phyloP scores from a whole-genome alignment of 1,284 basidiomycete species.

The Hymenochaete sp. region DNA sequence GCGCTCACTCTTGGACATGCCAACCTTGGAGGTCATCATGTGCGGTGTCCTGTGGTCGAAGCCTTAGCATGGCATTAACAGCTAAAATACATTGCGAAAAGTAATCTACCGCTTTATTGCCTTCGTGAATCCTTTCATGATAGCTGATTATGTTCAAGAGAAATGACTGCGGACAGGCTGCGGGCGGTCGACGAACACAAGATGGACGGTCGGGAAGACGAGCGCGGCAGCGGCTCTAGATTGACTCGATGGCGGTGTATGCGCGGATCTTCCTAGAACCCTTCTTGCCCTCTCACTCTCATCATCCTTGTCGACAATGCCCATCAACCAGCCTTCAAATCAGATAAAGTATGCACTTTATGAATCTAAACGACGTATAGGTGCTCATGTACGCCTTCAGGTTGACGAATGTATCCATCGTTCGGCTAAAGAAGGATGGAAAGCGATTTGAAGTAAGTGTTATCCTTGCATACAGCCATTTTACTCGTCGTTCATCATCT shows the following conservation, averaged over 20 bases:
- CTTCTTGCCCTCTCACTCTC: slow-evolving; percentile 2
- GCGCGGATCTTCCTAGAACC: slow-evolving; percentile 1
- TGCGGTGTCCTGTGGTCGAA: slow-evolving; percentile 68
- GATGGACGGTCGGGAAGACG: not conserved
- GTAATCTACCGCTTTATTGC: slow-evolving; percentile 60
- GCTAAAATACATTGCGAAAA: not conserved
- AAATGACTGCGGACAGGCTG: no score
- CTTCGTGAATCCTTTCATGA: slow-evolving; percentile 78
- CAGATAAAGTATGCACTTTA: slow-evolving; percentile 64
- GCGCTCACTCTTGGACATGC: slow-evolving; percentile 81
- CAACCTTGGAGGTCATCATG: slow-evolving; percentile 75
- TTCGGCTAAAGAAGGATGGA: slow-evolving; percentile 91
- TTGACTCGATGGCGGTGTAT: slow-evolving; percentile 1
- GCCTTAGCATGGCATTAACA: slow-evolving; percentile 4
- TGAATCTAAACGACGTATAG: slow-evolving; percentile 4
- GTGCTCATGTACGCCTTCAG: slow-evolving; percentile 32
- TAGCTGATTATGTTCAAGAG: slow-evolving; percentile 10
- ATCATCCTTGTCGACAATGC: slow-evolving; percentile 28
- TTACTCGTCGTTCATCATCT: slow-evolving; percentile 11
- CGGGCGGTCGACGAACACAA: not conserved
- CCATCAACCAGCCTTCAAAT: slow-evolving; percentile 76
- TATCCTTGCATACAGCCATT: slow-evolving; percentile 1
- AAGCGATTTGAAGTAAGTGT: slow-evolving; percentile 89
- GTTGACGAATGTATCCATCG: slow-evolving; percentile 93
- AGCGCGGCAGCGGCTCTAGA: not conserved